Conservation (phyloP, 1,139 yeast genomes). For the Pichia terricola region DNA sequence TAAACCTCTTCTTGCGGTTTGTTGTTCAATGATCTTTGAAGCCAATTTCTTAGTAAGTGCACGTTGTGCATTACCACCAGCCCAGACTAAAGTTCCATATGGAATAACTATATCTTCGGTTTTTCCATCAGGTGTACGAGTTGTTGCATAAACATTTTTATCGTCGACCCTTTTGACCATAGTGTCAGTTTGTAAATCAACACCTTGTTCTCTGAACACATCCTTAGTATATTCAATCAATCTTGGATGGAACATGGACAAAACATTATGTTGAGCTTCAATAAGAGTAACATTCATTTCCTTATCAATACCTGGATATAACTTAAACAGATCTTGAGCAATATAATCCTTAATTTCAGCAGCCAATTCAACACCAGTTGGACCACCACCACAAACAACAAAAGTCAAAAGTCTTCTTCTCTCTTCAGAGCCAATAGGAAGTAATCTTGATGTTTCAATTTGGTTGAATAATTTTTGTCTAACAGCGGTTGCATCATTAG, state of each 20-base stretch:
- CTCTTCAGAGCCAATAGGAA: slow-evolving; percentile 57
- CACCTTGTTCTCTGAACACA: slow-evolving; percentile 45
- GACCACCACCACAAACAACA: slow-evolving; percentile 89
- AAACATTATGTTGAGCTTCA: slow-evolving; percentile 51
- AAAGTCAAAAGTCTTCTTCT: slow-evolving; percentile 64
- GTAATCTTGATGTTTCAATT: slow-evolving; percentile 63
- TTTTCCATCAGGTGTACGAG: slow-evolving; percentile 36
- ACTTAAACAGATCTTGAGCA: slow-evolving; percentile 48
- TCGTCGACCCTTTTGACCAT: slow-evolving; percentile 49
- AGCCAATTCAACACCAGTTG: slow-evolving; percentile 86
- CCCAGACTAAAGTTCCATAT: slow-evolving; percentile 56
- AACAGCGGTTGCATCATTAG: slow-evolving; percentile 46
- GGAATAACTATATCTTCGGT: slow-evolving; percentile 36
- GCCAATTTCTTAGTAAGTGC: slow-evolving; percentile 38
- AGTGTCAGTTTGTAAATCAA: slow-evolving; percentile 43
- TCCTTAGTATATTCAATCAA: slow-evolving; percentile 50
- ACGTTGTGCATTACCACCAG: slow-evolving; percentile 56
- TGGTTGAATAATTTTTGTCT: slow-evolving; percentile 52
- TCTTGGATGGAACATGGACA: slow-evolving; percentile 46
- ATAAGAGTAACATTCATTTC: slow-evolving; percentile 47
- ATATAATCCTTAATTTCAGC: slow-evolving; percentile 65
- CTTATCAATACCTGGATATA: slow-evolving; percentile 50
- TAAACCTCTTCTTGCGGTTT: slow-evolving; percentile 51
- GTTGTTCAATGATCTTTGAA: slow-evolving; percentile 45
- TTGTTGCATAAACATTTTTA: slow-evolving; percentile 37